Percentiles rank a stretch among this genome's conserved stretches.
Evolutionary conservation across 257 asterid species (phyloP).

Genomic region (Solanum gracilifrons): DNA sequence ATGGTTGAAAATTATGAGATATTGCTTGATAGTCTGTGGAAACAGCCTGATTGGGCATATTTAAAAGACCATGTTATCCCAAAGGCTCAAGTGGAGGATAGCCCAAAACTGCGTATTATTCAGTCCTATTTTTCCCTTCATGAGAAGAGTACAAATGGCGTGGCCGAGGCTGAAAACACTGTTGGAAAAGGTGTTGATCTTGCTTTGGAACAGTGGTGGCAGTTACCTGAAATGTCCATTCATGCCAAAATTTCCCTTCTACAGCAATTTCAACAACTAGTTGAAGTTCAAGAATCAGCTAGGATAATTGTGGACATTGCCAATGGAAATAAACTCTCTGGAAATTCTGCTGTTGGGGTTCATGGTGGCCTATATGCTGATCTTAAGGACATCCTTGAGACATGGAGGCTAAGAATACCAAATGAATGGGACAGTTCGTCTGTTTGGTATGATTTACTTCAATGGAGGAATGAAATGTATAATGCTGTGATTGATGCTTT

Average conservation of each 20-base stretch:
- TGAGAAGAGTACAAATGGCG: constrained; percentile 85
- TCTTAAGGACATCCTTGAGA: constrained; percentile 97
- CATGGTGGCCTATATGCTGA: constrained; percentile 82
- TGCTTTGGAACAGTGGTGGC: constrained; percentile 99
- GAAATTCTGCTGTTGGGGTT: constrained; percentile 72
- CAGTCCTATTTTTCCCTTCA: constrained; percentile 97
- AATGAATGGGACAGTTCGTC: constrained; percentile 99
- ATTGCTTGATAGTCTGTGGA: constrained; percentile 93
- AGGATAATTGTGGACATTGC: constrained; percentile 85
- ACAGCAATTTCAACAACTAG: constrained; percentile 98
- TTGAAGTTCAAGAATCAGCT: constrained; percentile 97
- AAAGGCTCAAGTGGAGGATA: constrained; percentile 96
- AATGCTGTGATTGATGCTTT: constrained; percentile 92
- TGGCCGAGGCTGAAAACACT: constrained; percentile 82
- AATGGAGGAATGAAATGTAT: constrained; percentile 98
- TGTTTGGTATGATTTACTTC: constrained; percentile 96
- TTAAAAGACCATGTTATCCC: constrained; percentile 88
- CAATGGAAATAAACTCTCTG: constrained; percentile 75
- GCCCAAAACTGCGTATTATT: constrained; percentile 88
- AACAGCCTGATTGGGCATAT: constrained; percentile 97
- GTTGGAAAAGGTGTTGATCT: constrained; percentile 96
- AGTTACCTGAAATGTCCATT: constrained; percentile 95
- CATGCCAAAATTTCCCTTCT: constrained; percentile 90
- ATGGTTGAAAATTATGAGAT: constrained; percentile 87
- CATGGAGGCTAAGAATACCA: constrained; percentile 97